Evolutionary conservation across 2,329 filamentous ascomycete genomes (phyloP), one percentile per base, ranked within the genome.

Genomic region (Xylaria sp.): DNA sequence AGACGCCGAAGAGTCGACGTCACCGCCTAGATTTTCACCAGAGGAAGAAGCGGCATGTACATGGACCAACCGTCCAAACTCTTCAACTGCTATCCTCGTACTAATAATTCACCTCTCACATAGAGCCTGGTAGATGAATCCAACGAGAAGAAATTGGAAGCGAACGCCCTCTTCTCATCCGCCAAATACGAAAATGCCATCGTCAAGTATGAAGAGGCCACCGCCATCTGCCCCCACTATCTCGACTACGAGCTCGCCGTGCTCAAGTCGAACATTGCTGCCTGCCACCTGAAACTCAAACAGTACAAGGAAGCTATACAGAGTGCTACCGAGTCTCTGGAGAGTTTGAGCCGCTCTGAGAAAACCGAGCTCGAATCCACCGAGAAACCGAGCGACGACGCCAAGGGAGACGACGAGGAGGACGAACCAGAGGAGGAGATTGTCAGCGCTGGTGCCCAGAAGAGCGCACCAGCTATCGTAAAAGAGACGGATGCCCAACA

Each of bases 241-340:
- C 88, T 97, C 31, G 90, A 95, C 78, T 97, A 93, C 82, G 94
- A 97, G 74, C 86, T 95, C 71, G 94, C 94, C 31, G 93, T 98
- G 10, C 85, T 98, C 6, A 89, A 91, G 68, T 94, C 92, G 78
- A 98, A 98, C 82, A 91, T 98, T 73, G 88, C 95, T 1, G 95
- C 94, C 10, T 97, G 94, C 78, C 89, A 97, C 75, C 80, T 98
- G 64, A 97, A 97, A 79, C 84, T 97, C 2, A 86, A 90, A 69
- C 91, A 95, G 70, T 98, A 94, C 93, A 94, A 94, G 73, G 90
- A 93, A 36, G 93, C 94, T 10, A 86, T 94, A 52, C 90, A 91
- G 58, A 86, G 88, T 10, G 94, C 94, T 0, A 92, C 90, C 0
- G 85, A 88, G 12, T 91, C 93, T 1, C 78, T 98, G 0, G 91